These are phyloP conservation scores for Fomitopsis palustris DNA, from an alignment of 1,284 basidiomycete species.

Conservation along the genomic window DNA sequence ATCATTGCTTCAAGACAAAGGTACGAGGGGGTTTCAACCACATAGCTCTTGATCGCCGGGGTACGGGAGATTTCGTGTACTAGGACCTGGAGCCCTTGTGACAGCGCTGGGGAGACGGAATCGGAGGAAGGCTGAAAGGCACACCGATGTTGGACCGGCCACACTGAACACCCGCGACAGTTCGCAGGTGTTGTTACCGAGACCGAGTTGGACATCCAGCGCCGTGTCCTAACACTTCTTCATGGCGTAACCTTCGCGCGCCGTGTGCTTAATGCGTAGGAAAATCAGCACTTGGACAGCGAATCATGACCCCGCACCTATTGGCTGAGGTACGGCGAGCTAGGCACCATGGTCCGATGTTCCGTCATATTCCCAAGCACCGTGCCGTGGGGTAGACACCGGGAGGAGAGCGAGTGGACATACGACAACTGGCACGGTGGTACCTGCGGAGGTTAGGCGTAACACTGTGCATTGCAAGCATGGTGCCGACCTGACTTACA, in stretches of 20 bases:
- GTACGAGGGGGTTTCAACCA: no score
- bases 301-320: not conserved
- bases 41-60: not conserved
- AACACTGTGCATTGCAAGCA: no score
- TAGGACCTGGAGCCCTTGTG: not conserved
- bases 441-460: not conserved
- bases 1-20: no score
- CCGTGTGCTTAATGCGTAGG: not conserved
- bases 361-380: not conserved
- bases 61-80: not conserved
- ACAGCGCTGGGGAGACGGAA: not conserved
- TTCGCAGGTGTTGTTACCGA: not conserved
- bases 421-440: not conserved
- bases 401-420: not conserved
- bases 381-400: not conserved
- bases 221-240: not conserved
- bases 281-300: not conserved
- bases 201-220: not conserved
- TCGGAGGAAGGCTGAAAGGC: not conserved
- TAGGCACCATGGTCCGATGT: not conserved
- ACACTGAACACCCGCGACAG: not conserved
- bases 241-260: not conserved
- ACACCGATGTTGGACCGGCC: not conserved
- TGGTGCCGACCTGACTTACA: not conserved
- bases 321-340: not conserved